Base-by-base conservation (phyloP, 495 filamentous ascomycete species). In the Emericellopsis terricola region DNA sequence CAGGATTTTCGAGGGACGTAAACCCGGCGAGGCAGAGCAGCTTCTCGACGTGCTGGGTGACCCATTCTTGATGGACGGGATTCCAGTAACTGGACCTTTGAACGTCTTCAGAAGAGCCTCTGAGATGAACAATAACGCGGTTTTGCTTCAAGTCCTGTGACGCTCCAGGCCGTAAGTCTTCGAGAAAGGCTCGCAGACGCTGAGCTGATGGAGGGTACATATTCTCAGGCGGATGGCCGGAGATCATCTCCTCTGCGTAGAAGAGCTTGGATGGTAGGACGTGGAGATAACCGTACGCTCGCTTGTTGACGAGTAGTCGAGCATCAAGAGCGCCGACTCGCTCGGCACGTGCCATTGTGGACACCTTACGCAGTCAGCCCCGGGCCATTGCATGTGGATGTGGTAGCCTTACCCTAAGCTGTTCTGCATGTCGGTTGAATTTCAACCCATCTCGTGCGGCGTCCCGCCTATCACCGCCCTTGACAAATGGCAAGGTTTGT, bases 271-370 rank as follows among this genome's bases (percentile, higher is more conserved):
- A 46, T 0, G 46, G 43, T 8, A 49, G 31, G 8, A 38, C 35
- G 11, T 47, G 29, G 9, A 52, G 36, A 5, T 37, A 31, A 2
- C 40, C 46, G 8, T 36, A 40, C 0, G 49, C 40, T 0, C 49
- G 49, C n/a, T 49, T 47, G 30, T 52, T 47, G 19, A 49, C 34
- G 1, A 52, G 34, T 2, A 52, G 42, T 19, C 49, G 26, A 24
- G 44, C 27, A 1, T 20, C 29, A 0, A 46, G 36, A 3, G 34
- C 43, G 0, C 31, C 15, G 21, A 34, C 29, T 1, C 8, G 21
- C 3, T 29, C 34, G 0, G 49, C 49, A 0, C 49, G 41, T 27
- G 48, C 41, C 49, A 49, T 52, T 14, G 39, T 46, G 0, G n/a
- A n/a, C n/a, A n/a, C n/a, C n/a, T n/a, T n/a, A n/a, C n/a, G n/a